Conservation (phyloP, 1,284 basidiomycete genomes). For the Gastroboletus turbinatus region DNA sequence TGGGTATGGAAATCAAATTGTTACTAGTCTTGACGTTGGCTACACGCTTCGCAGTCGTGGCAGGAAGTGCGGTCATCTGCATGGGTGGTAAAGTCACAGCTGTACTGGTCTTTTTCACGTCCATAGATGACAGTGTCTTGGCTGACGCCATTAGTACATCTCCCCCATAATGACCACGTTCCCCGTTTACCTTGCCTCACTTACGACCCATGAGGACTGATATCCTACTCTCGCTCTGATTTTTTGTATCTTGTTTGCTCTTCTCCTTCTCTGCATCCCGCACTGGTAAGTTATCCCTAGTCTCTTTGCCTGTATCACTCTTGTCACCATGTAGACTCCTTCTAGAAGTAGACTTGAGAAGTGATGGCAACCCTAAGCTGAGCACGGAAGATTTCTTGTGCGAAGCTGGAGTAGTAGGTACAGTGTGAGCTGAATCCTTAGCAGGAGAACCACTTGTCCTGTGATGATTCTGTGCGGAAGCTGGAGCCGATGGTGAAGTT, state of each 20-base stretch:
- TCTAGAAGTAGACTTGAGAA: conserved; percentile 83
- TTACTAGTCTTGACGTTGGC: conserved; percentile 66
- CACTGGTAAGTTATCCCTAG: conserved; percentile 39
- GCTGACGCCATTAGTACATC: conserved; percentile 17
- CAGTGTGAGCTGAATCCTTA: conserved; percentile 52
- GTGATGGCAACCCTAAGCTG: conserved; percentile 74
- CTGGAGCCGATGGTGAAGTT: conserved; percentile 50
- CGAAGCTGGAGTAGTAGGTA: conserved; percentile 54
- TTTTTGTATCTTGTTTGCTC: conserved; percentile 76
- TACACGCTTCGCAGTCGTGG: conserved; percentile 75
- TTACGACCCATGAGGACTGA: conserved; percentile 87
- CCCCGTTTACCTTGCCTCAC: conserved; percentile 79
- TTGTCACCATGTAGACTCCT: conserved; percentile 76
- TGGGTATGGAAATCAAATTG: conserved; percentile 46
- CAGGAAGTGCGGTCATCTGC: conserved; percentile 81
- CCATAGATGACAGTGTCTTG: conserved; percentile 84
- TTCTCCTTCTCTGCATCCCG: conserved; percentile 58
- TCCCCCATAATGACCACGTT: conserved; percentile 11
- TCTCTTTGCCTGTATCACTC: conserved; percentile 53
- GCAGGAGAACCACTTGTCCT: conserved; percentile 49
- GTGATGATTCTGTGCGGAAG: conserved; percentile 40
- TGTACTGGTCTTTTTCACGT: conserved; percentile 67
- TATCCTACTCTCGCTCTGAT: conserved; percentile 81
- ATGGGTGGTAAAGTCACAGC: conserved; percentile 79
- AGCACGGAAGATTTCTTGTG: conserved; percentile 78